phyloP scores from a whole-genome alignment of 2,329 filamentous ascomycete genomes.

The Aspergillus floridensis region DNA sequence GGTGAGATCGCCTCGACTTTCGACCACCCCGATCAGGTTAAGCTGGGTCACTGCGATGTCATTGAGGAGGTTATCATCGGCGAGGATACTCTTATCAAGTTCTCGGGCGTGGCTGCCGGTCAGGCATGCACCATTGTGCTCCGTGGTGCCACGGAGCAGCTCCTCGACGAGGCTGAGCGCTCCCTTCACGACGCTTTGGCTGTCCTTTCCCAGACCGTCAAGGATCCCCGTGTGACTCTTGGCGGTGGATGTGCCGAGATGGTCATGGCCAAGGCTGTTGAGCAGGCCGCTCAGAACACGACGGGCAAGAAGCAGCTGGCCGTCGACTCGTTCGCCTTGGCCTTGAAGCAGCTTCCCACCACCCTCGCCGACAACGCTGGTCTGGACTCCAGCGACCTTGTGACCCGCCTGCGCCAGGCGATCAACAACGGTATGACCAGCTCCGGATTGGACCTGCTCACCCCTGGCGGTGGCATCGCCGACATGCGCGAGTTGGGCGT shows the following conservation, averaged over 20 bases:
- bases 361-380: constrained; percentile 97
- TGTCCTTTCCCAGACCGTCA: constrained; percentile 93
- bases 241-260: constrained; percentile 97
- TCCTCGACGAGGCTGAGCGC: constrained; percentile 94
- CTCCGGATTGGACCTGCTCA: constrained; percentile 84
- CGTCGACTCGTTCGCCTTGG: constrained; percentile 83
- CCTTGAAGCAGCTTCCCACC: constrained; percentile 88
- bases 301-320: constrained; percentile 96
- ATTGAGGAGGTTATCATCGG: constrained; percentile 99
- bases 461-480: constrained; percentile 84
- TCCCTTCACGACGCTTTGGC: constrained; percentile 94
- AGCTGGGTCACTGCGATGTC: constrained; percentile 89
- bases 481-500: constrained; percentile 96
- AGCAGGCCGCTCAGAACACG: constrained; percentile 86
- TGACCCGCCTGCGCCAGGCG: constrained; percentile 84
- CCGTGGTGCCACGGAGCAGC: constrained; percentile 91
- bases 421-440: constrained; percentile 94
- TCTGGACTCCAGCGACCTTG: constrained; percentile 89
- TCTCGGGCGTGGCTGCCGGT: constrained; percentile 91
- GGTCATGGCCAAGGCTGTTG: constrained; percentile 98
- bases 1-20: constrained; percentile 98
- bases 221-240: constrained; percentile 88
- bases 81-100: constrained; percentile 95
- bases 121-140: constrained; percentile 96
- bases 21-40: constrained; percentile 95